phyloP scores from a whole-genome alignment of 2,329 filamentous ascomycete genomes.

The Colletotrichum sp. region DNA sequence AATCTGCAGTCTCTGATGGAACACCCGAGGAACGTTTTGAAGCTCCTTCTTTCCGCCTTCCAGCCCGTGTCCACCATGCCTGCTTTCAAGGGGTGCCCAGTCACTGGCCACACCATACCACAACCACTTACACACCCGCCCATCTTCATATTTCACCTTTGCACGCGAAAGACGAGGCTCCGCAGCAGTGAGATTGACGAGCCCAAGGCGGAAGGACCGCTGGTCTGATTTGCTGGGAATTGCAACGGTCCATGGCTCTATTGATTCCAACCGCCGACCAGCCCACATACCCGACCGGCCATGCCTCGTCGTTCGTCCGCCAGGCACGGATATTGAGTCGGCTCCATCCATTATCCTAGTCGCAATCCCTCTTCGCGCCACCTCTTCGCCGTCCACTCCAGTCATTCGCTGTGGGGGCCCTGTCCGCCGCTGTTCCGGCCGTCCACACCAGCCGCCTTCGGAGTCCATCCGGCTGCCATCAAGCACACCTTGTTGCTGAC shows the following conservation, averaged over 20 bases:
- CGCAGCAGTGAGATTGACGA: constrained; percentile 1
- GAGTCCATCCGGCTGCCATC: not conserved
- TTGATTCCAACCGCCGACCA: not conserved
- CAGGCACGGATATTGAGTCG: not conserved
- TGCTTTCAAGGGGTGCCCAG: not conserved
- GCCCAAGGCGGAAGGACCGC: not conserved
- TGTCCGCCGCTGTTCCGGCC: not conserved
- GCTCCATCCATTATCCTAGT: not conserved
- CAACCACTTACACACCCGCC: not conserved
- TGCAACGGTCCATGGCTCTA: not conserved
- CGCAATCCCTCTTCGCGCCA: not conserved
- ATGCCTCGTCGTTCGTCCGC: not conserved
- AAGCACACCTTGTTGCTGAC: not conserved
- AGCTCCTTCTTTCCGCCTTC: constrained; percentile 11
- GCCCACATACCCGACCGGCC: not conserved
- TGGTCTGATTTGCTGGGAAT: not conserved
- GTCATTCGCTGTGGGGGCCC: not conserved
- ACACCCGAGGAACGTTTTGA: constrained; percentile 32
- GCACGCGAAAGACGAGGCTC: not conserved
- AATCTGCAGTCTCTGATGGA: constrained; percentile 29
- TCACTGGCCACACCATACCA: not conserved
- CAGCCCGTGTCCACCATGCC: not conserved
- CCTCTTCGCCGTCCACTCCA: not conserved
- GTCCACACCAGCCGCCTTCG: not conserved
- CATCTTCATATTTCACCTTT: not conserved